Conservation (phyloP, 805 yeast species). For the Lipomyces mesembrius region DNA sequence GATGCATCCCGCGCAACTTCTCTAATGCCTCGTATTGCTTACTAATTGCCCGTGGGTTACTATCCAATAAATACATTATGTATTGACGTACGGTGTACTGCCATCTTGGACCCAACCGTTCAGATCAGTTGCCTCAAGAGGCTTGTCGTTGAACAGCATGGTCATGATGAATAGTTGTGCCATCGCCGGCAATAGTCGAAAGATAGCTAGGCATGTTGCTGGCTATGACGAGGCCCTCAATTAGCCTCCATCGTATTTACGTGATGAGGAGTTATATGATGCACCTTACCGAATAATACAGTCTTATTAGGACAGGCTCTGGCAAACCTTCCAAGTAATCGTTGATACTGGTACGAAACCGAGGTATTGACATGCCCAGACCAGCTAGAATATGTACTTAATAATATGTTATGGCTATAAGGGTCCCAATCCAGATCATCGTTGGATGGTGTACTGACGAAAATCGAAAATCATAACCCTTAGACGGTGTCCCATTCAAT, state of each 20-base stretch:
- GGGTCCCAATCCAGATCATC: background rate
- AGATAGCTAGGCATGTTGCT: conserved; percentile 93
- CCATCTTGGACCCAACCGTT: conserved; percentile 74
- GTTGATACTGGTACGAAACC: conserved; percentile 48
- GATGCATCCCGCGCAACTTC: conserved; percentile 73
- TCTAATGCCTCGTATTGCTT: conserved; percentile 78
- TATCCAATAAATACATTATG: conserved; percentile 38
- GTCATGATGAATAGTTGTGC: conserved; percentile 89
- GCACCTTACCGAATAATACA: conserved; percentile 63
- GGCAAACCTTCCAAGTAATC: conserved; percentile 91
- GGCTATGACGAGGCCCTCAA: conserved; percentile 50
- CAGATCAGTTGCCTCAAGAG: conserved; percentile 66
- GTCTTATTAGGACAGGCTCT: conserved; percentile 76
- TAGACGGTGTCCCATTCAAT: background rate
- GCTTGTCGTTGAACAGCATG: conserved; percentile 79
- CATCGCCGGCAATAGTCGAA: conserved; percentile 81
- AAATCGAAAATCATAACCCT: background rate
- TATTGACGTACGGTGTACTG: conserved; percentile 50
- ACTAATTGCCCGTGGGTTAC: conserved; percentile 45
- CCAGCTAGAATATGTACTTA: background rate
- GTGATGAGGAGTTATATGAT: background rate
- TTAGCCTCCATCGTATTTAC: background rate
- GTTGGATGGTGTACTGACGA: too few species aligned
- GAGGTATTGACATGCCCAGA: conserved; percentile 34
- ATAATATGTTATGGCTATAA: background rate